Evolutionary conservation across 2,329 filamentous ascomycete genomes (phyloP), one percentile per base, ranked within the genome.

Genomic region (Sarocladium strictum): DNA sequence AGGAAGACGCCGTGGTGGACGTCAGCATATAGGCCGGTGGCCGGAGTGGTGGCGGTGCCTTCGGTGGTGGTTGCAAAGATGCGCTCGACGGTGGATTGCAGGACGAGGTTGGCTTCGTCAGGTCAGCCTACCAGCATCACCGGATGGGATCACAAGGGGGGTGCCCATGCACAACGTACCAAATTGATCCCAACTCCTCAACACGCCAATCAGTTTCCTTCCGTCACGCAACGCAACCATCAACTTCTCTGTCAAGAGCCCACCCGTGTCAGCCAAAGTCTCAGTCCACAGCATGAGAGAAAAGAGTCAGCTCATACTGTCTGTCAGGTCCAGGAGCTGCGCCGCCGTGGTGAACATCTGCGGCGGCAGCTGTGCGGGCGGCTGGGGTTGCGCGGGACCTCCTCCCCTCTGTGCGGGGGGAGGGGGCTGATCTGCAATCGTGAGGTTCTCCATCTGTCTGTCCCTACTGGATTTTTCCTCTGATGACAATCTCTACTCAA

Each of bases 281-380:
- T 47, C 40, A 26, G 23, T 14, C 12, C 26, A 43, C 7, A 11
- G 12, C 19, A 11, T 23, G 38, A 43, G 43, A 47, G 40, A 43
- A 24, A n/a, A 32, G 12, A 27, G 23, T 47, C 43, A 29, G 43
- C 24, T 35, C 40, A 52, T 84, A 97, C 93, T 99, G 76, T 99
- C 94, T 64, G 94, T 97, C 65, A 99, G 80, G 69, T 99, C 94
- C 56, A 99, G 77, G 56, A 99, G 78, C 76, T 97, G 94, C 54
- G 94, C 92, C 29, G 94, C 94, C 29, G 94, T 99, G 17, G 94
- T 96, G 75, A 99, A 99, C 87, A 97, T 97, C 76, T 99, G 93
- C 57, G 92, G 92, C 14, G 89, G 89, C 37, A 93, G 76, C 71
- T 90, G 87, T 59, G 78, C 72, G 49, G 76, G 74, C 54, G 75